phyloP scores from a whole-genome alignment of 2,329 filamentous ascomycete species.

The Penicillium sp. region DNA sequence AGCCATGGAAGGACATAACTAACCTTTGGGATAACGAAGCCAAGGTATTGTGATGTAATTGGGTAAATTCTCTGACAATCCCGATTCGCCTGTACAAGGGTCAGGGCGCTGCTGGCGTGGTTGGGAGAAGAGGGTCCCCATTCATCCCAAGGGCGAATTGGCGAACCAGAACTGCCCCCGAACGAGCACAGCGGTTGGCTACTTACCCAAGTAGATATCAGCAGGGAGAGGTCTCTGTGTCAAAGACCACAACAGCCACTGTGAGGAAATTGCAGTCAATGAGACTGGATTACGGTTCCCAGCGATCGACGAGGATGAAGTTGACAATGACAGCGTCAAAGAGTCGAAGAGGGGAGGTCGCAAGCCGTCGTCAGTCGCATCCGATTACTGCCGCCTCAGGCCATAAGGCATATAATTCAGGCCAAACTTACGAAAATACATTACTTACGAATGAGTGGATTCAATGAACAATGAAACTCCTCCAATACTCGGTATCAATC shows the following conservation, averaged over 20 bases:
- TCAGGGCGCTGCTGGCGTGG: constrained; percentile 19
- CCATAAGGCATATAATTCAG: background rate
- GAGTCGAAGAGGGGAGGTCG: constrained; percentile 3
- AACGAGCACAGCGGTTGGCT: constrained; percentile 20
- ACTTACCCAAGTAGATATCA: constrained; percentile 20
- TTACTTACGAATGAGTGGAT: background rate
- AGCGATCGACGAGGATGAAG: constrained; percentile 1
- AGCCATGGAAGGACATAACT: background rate
- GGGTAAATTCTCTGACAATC: constrained; percentile 17
- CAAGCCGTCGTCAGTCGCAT: background rate
- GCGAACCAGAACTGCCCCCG: constrained; percentile 40
- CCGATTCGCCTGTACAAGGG: constrained; percentile 27
- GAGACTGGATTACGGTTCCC: background rate
- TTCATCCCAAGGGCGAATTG: constrained; percentile 36
- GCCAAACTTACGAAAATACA: background rate
- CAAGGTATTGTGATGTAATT: constrained; percentile 3
- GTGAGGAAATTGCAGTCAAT: background rate
- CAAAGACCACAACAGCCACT: constrained; percentile 4
- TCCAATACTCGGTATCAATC: background rate
- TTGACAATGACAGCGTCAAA: background rate
- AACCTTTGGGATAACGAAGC: constrained; percentile 17
- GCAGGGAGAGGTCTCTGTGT: background rate
- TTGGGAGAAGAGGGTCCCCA: constrained; percentile 27
- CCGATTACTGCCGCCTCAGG: constrained; percentile 6
- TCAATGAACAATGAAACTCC: background rate